Percentiles rank a stretch among this genome's conserved stretches.
phyloP scores from a whole-genome alignment of 371 early-diverging fungal species.

The Apophysomyces variabilis region DNA sequence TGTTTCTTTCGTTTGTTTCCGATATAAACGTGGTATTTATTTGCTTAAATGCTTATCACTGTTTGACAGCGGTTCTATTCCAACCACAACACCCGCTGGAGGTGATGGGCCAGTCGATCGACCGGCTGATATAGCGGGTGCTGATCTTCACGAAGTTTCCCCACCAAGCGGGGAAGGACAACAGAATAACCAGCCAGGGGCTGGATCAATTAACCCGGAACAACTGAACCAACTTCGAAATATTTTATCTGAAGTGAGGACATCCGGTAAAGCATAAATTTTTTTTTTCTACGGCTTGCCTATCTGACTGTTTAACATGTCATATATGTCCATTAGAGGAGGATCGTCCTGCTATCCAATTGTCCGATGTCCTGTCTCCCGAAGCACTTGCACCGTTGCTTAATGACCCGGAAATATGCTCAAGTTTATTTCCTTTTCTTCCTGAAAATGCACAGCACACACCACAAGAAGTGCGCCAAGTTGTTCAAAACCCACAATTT shows the following conservation, averaged over 20 bases:
- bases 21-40: neutral
- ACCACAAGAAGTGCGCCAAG: constrained; percentile 59
- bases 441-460: constrained; percentile 57
- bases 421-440: constrained; percentile 67
- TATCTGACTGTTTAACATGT: neutral
- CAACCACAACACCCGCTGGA: constrained; percentile 21
- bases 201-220: neutral
- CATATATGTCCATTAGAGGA: neutral
- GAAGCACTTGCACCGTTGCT: constrained; percentile 60
- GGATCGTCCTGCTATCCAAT: constrained; percentile 15
- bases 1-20: neutral
- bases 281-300: neutral
- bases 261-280: constrained; percentile 23
- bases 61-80: constrained; percentile 30
- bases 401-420: constrained; percentile 57
- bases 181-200: constrained; percentile 17
- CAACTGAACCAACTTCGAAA: constrained; percentile 34
- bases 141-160: neutral
- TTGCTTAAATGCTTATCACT: neutral
- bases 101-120: constrained; percentile 3
- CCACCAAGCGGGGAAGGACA: constrained; percentile 6
- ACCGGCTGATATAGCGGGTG: neutral
- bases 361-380: constrained; percentile 56
- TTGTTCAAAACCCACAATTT: constrained; percentile 73
- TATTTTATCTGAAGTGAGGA: constrained; percentile 26